Base-by-base conservation (phyloP, 495 filamentous ascomycete genomes). In the Daldinia vernicosa region DNA sequence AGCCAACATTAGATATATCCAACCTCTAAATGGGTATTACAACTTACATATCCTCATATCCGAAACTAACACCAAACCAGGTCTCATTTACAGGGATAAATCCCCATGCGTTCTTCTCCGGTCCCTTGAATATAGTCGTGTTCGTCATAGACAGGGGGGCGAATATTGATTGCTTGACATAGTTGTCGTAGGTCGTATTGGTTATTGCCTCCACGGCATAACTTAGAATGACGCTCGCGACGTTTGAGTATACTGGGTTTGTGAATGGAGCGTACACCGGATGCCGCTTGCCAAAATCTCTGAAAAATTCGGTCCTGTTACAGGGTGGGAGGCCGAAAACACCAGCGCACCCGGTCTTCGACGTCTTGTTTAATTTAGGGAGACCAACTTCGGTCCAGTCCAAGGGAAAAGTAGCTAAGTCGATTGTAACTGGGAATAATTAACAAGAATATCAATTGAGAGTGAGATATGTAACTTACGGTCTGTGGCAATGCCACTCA, bases 11-110 rank as follows among this genome's bases (percentile, higher is more conserved):
- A 57, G 24, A 30, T 9, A 22, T 71, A n/a, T 70, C 72, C 22
- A 24, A 24, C 28, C 32, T 11, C 14, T 43, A 15, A 24, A 8
- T 12, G 19, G 24, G 35, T 7, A 9, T 17, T 2, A 12, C 1
- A 9, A 79, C 82, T 78, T 74, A 86, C 84, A 83, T 80, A 6
- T 66, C 79, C 30, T 81, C 81, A 19, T 84, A 80, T 22, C 81
- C 83, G 1, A 84, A 66, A n/a, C 77, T 78, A 17, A 76, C 75
- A 27, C 80, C 75, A 77, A 81, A 87, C 67, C 74, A 80, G 3
- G 62, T 68, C 27, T 82, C 74, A 11, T 76, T 77, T 4, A 67
- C 45, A 0, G 78, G 74, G 26, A 80, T 80, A 27, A 85, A 83
- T 6, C 84, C 82, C 6, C 81, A 78, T 0, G 74, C 72, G 26